Conservation (phyloP, 495 filamentous ascomycete species). For the Trichoderma orchidacearum region DNA sequence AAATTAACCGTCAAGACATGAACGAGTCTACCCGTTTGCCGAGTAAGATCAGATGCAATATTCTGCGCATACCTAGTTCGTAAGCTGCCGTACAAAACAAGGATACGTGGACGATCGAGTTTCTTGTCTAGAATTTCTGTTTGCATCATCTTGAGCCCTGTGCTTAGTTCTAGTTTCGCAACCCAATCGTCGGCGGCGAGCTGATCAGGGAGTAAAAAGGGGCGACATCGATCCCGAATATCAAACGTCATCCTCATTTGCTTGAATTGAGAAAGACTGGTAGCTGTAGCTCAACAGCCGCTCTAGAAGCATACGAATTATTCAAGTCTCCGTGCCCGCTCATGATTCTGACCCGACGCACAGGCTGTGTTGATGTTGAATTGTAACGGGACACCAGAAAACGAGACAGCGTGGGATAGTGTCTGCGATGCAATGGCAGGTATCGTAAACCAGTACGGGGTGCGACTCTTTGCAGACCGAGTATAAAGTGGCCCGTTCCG, state of each 20-base stretch:
- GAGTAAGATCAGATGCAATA: not conserved
- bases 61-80: constrained; percentile 22
- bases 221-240: constrained; percentile 41
- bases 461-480: too few species aligned
- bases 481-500: too few species aligned
- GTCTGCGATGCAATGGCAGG: too few species aligned
- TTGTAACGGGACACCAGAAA: too few species aligned
- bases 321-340: constrained; percentile 22
- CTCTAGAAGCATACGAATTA: constrained; percentile 19
- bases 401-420: too few species aligned
- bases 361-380: too few species aligned
- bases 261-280: constrained; percentile 27
- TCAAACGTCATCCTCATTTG: constrained; percentile 29
- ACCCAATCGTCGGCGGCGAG: constrained; percentile 37
- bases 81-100: constrained; percentile 53
- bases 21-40: not conserved
- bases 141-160: constrained; percentile 35
- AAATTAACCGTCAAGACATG: not conserved
- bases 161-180: constrained; percentile 39
- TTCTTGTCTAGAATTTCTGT: constrained; percentile 25
- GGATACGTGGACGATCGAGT: constrained; percentile 38
- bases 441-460: too few species aligned
- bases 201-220: constrained; percentile 35
- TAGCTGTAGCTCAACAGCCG: not conserved
- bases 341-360: too few species aligned